These are phyloP conservation scores for Acorus gramineus DNA, from an alignment of 106 monocot species.

Conservation along the genomic window DNA sequence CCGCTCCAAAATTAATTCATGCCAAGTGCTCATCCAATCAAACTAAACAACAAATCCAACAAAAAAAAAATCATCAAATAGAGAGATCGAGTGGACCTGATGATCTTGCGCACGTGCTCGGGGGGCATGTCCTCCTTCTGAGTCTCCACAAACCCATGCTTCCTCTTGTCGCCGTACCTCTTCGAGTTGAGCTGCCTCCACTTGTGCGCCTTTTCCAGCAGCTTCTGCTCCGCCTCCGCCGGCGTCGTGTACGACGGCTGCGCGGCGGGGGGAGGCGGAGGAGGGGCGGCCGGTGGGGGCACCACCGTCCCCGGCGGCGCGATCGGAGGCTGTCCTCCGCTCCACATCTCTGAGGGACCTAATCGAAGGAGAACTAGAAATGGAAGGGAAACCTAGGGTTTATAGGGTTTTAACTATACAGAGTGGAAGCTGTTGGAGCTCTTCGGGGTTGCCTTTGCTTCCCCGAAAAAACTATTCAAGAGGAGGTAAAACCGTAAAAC, in stretches of 20 bases:
- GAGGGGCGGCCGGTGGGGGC: constrained; percentile 34
- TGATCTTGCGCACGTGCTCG: constrained; percentile 70
- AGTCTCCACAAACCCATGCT: constrained; percentile 10
- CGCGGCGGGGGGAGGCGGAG: constrained; percentile 46
- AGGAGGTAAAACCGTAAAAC: too few relatives aligned
- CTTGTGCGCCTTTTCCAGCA: neutral
- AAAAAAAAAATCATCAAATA: neutral
- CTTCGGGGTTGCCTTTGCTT: too few relatives aligned
- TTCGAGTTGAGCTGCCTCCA: constrained; percentile 99
- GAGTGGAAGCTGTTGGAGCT: too few relatives aligned
- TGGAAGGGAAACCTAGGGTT: too few relatives aligned
- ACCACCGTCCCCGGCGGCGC: constrained; percentile 12
- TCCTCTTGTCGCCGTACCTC: constrained; percentile 21
- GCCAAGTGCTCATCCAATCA: too few relatives aligned
- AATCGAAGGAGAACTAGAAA: too few relatives aligned
- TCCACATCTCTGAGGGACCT: constrained; percentile 20
- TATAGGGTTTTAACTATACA: too few relatives aligned
- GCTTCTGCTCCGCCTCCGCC: too few relatives aligned
- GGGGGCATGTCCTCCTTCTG: too few relatives aligned
- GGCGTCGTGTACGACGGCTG: constrained; percentile 53
- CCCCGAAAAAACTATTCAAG: too few relatives aligned
- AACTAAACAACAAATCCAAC: too few relatives aligned
- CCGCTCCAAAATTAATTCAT: too few relatives aligned
- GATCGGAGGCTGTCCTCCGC: constrained; percentile 9
- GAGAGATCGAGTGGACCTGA: constrained; percentile 1